Base-by-base conservation (phyloP, 2,329 filamentous ascomycete species). In the Xylaria hypoxylon region DNA sequence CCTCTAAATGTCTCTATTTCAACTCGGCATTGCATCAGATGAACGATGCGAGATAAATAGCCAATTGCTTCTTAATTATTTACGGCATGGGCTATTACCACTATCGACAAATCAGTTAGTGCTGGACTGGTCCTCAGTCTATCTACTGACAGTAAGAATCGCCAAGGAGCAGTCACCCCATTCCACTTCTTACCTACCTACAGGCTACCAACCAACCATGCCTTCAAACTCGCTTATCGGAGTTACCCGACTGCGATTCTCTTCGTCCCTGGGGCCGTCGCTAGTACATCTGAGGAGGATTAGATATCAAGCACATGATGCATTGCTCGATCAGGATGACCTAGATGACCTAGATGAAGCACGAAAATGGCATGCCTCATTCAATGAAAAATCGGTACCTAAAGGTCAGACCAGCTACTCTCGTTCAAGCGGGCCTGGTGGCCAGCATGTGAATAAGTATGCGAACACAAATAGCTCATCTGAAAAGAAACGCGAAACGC, bases 391-490 rank as follows among this genome's bases (percentile, higher is more conserved):
- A 44, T 78, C 73, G 24, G 73, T 89, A 2, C 87, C 87, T 15
- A 80, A 77, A 60, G 87, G 86, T 8, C 82, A 76, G 50, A 88
- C 85, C 5, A 83, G 78, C 11, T 89, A 82, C 74, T 82, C 87
- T 2, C 81, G 87, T n/a, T 88, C 87, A 2, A 88, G 86, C 70
- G 87, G 87, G 0, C 86, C 87, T 2, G 87, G 87, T 13, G 87
- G 87, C 1, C 87, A 89, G 70, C 86, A 89, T 72, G 86, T 89
- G 35, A 89, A 89, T 73, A 89, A 89, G 87, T 89, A 72, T 59
- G 82, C 75, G 31, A 59, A 19, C 52, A 33, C n/a, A 1, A n/a
- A 26, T 11, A 22, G 13, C 8, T 17, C 15, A 1, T 35, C 33
- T 15, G 6, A 44, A 53, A 17, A 26, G n/a, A 19, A 3, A 10